phyloP scores from a whole-genome alignment of 2,329 filamentous ascomycete species.

The Penicillium sp. region DNA sequence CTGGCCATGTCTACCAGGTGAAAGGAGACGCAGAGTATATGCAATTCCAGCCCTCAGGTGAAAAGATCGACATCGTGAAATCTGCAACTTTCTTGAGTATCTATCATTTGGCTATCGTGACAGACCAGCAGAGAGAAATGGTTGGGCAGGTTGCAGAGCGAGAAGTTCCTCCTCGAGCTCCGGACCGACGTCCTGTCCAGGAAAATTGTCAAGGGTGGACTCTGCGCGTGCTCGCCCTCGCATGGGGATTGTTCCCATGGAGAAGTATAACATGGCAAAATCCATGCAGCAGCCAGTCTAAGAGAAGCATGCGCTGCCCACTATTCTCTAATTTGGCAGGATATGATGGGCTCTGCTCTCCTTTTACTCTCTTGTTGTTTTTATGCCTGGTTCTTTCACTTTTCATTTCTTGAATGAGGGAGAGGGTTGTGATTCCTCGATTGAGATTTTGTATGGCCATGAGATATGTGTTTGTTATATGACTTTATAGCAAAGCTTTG shows the following conservation, averaged over 20 bases:
- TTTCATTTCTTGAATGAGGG: too few species aligned
- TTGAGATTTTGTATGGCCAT: too few species aligned
- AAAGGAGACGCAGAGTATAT: constrained; percentile 25
- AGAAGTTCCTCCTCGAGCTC: constrained; percentile 18
- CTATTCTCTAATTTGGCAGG: too few species aligned
- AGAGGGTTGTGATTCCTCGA: too few species aligned
- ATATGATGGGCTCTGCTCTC: too few species aligned
- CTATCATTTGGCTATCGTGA: constrained; percentile 18
- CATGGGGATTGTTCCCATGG: neutral
- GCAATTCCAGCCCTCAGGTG: constrained; percentile 16
- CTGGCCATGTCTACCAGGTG: constrained; percentile 23
- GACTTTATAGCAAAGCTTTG: too few species aligned
- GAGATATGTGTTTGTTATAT: too few species aligned
- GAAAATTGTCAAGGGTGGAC: constrained; percentile 26
- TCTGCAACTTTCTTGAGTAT: constrained; percentile 10
- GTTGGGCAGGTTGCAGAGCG: constrained; percentile 16
- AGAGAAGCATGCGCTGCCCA: neutral
- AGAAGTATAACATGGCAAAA: neutral
- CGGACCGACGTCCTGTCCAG: constrained; percentile 14
- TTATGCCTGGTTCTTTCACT: too few species aligned
- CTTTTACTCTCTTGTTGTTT: too few species aligned
- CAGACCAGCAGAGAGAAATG: constrained; percentile 8
- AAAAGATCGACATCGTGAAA: constrained; percentile 7
- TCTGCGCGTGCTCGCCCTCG: constrained; percentile 14
- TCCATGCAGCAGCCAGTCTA: neutral